phyloP scores from a whole-genome alignment of 1,284 basidiomycete species.

The Melampsora occidentalis region DNA sequence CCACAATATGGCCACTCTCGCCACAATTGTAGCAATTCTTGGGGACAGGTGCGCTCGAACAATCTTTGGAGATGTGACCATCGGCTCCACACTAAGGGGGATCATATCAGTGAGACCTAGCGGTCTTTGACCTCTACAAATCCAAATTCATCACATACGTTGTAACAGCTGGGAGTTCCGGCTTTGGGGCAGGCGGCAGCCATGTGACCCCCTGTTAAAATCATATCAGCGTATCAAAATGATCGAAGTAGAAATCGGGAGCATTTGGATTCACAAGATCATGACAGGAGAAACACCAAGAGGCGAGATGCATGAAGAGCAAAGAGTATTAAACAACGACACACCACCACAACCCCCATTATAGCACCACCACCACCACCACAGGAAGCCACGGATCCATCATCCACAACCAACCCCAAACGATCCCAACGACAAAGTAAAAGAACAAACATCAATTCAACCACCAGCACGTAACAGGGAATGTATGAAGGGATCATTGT shows the following conservation, averaged over 20 bases:
- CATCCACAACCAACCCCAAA: neutral
- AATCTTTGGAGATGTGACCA: slow-evolving; percentile 41
- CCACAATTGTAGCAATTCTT: slow-evolving; percentile 43
- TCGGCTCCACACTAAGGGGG: slow-evolving; percentile 20
- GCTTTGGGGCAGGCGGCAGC: slow-evolving; percentile 41
- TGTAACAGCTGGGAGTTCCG: slow-evolving; percentile 43
- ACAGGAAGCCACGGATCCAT: neutral
- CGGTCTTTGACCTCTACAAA: neutral
- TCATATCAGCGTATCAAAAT: neutral
- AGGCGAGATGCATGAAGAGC: neutral
- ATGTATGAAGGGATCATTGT: too few relatives aligned
- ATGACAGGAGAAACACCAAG: neutral
- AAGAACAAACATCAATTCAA: neutral
- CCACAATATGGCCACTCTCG: slow-evolving; percentile 32
- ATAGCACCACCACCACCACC: slow-evolving; percentile 1
- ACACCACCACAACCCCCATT: slow-evolving; percentile 8
- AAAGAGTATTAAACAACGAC: neutral
- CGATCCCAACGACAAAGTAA: neutral
- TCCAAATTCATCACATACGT: slow-evolving; percentile 8
- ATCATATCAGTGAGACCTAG: neutral
- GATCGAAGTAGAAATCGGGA: neutral
- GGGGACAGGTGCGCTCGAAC: slow-evolving; percentile 17
- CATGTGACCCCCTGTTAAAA: slow-evolving; percentile 31
- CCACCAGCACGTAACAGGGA: too few relatives aligned
- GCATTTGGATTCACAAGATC: neutral